These are phyloP conservation scores for Microstegium vimineum DNA, from an alignment of 176 grass and related monocot genomes.

Conservation along the genomic window DNA sequence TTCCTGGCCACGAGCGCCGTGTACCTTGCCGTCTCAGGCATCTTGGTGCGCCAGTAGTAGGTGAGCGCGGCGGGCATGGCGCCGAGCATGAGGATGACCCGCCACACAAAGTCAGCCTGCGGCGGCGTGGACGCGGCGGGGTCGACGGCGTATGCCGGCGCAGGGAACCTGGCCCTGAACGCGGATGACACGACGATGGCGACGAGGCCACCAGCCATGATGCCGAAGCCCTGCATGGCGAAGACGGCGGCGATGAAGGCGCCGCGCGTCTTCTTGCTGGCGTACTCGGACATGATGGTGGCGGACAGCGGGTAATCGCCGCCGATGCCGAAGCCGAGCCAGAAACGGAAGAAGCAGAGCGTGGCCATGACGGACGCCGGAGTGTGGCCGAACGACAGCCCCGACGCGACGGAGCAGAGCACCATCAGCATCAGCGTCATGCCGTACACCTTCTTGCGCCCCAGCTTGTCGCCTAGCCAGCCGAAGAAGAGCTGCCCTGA, in stretches of 20 bases:
- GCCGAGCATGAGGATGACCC: conserved; percentile 70
- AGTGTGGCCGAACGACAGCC: conserved; percentile 56
- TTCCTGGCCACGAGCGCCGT: conserved; percentile 64
- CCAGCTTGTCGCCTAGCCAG: conserved; percentile 88
- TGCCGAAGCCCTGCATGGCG: conserved; percentile 86
- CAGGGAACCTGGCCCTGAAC: conserved; percentile 40
- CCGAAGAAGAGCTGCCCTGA: conserved; percentile 80
- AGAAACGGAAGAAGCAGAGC: conserved; percentile 93
- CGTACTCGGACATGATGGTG: conserved; percentile 97
- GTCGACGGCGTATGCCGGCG: conserved; percentile 38
- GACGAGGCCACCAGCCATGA: conserved; percentile 57
- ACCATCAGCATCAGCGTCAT: conserved; percentile 88
- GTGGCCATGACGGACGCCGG: conserved; percentile 50
- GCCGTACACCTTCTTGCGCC: conserved; percentile 81
- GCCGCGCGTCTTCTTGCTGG: conserved; percentile 75
- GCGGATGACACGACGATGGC: conserved; percentile 50
- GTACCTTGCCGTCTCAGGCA: conserved; percentile 84
- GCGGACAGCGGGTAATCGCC: conserved; percentile 81
- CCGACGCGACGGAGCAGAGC: conserved; percentile 65
- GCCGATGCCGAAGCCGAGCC: conserved; percentile 94
- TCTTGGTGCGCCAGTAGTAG: conserved; percentile 80
- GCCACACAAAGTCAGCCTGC: conserved; percentile 59
- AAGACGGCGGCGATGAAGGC: conserved; percentile 90
- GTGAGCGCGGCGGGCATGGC: conserved; percentile 51
- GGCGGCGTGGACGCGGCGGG: conserved; percentile 40